Evolutionary conservation across 208 protist genomes (phyloP).

Genomic region (Crithidia bombi): DNA sequence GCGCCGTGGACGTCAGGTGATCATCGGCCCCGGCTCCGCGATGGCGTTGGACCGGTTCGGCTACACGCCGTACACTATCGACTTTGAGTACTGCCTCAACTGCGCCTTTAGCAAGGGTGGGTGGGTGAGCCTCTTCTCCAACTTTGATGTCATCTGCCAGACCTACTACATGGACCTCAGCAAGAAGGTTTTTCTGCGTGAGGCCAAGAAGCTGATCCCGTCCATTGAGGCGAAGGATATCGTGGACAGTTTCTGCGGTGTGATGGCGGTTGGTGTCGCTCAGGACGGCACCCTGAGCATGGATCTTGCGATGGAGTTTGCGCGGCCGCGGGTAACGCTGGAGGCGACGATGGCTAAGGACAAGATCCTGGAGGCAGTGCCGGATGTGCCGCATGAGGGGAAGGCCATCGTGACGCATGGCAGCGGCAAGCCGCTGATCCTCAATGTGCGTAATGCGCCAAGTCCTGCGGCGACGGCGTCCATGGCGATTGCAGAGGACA

Average conservation of each 20-base stretch:
- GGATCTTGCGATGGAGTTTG: conserved; percentile 84
- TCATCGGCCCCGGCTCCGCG: conserved; percentile 83
- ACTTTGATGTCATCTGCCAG: conserved; percentile 52
- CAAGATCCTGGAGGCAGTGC: conserved; percentile 50
- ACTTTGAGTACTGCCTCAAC: conserved; percentile 74
- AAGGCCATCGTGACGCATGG: conserved; percentile 6
- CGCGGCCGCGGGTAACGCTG: conserved; percentile 59
- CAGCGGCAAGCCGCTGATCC: conserved; percentile 50
- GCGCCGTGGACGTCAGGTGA: conserved; percentile 72
- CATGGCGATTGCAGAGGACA: conserved; percentile 89
- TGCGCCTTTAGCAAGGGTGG: conserved; percentile 74
- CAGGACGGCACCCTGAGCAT: conserved; percentile 57
- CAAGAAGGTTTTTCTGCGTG: conserved; percentile 56
- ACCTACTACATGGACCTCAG: conserved; percentile 78
- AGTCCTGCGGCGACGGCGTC: conserved; percentile 86
- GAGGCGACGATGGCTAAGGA: conserved; percentile 38
- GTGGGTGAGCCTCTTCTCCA: conserved; percentile 67
- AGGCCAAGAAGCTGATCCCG: conserved; percentile 81
- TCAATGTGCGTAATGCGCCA: conserved; percentile 92
- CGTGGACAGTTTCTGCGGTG: conserved; percentile 74
- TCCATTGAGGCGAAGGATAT: conserved; percentile 64
- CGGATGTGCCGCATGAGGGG: conserved; percentile 16
- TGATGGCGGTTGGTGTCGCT: conserved; percentile 72
- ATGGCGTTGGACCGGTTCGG: conserved; percentile 78
- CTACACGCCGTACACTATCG: conserved; percentile 81